A percentile compares a stretch with the other conserved stretches of the same genome.
phyloP scores from a whole-genome alignment of 225 moss, liverwort and hornwort genomes.

The Ulota crispa region DNA sequence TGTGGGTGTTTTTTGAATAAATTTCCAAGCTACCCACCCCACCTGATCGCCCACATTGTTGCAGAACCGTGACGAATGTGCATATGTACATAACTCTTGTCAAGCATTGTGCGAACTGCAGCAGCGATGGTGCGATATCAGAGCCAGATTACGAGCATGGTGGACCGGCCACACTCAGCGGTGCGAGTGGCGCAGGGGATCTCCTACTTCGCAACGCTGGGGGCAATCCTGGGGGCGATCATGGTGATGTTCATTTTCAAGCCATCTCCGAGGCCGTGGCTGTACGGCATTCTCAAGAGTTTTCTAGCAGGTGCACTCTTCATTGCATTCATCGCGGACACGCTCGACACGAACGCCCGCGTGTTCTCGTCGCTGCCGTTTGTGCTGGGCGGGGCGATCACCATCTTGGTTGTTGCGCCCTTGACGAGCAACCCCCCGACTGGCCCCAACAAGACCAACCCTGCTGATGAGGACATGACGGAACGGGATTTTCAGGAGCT shows the following conservation, averaged over 20 bases:
- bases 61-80: neutral
- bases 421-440: slow-evolving; percentile 15
- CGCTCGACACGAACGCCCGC: neutral
- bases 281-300: slow-evolving; percentile 29
- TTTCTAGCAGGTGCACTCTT: slow-evolving; percentile 20
- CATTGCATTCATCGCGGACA: slow-evolving; percentile 8
- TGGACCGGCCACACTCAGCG: slow-evolving; percentile 23
- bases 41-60: neutral
- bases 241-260: slow-evolving; percentile 9
- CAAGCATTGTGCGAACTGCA: neutral
- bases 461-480: neutral
- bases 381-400: neutral
- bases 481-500: slow-evolving; percentile 21
- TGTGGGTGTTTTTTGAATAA: neutral
- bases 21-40: neutral
- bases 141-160: slow-evolving; percentile 2
- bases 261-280: slow-evolving; percentile 22
- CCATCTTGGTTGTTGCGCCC: neutral
- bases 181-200: slow-evolving; percentile 22
- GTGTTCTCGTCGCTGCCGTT: slow-evolving; percentile 19
- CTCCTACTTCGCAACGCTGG: slow-evolving; percentile 19
- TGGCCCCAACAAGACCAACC: slow-evolving; percentile 15
- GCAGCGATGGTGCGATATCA: slow-evolving; percentile 20
- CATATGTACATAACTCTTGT: neutral
- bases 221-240: slow-evolving; percentile 3